Evolutionary conservation across 2,329 filamentous ascomycete species (phyloP).

Genomic region (Akanthomyces uredinophilus): DNA sequence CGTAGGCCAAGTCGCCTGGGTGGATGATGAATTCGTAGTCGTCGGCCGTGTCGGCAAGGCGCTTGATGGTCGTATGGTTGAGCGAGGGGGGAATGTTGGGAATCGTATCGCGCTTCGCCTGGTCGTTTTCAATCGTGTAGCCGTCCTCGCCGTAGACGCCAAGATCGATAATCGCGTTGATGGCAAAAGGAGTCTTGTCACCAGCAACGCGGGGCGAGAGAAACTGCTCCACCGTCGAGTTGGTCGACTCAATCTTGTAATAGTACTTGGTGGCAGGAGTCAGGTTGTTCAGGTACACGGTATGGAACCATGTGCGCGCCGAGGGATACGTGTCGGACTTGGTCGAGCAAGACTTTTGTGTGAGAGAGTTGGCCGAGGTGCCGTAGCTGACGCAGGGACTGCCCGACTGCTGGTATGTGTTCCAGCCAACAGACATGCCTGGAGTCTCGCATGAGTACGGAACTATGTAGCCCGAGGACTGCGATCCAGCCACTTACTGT

Average conservation of each 20-base stretch:
- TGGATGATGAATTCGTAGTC: slow-evolving; percentile 52
- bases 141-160: slow-evolving; percentile 38
- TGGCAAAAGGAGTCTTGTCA: slow-evolving; percentile 50
- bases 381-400: slow-evolving; percentile 49
- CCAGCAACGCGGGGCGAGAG: slow-evolving; percentile 35
- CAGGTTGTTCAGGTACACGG: slow-evolving; percentile 41
- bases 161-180: slow-evolving; percentile 45
- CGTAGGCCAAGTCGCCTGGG: slow-evolving; percentile 53
- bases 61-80: slow-evolving; percentile 55
- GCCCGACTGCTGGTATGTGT: slow-evolving; percentile 45
- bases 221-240: slow-evolving; percentile 51
- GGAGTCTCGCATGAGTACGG: background rate
- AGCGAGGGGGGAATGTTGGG: slow-evolving; percentile 44
- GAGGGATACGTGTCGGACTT: slow-evolving; percentile 45
- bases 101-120: slow-evolving; percentile 43
- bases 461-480: background rate
- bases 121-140: slow-evolving; percentile 32
- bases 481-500: slow-evolving; percentile 31
- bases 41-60: slow-evolving; percentile 45
- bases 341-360: slow-evolving; percentile 37
- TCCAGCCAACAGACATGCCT: slow-evolving; percentile 53
- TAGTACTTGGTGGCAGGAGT: slow-evolving; percentile 53
- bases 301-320: slow-evolving; percentile 50
- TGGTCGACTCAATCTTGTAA: slow-evolving; percentile 53
- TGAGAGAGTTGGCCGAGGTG: slow-evolving; percentile 34